These are phyloP conservation scores for Fonsecaea nubica DNA, from an alignment of 2,329 filamentous ascomycete species.

Conservation along the genomic window DNA sequence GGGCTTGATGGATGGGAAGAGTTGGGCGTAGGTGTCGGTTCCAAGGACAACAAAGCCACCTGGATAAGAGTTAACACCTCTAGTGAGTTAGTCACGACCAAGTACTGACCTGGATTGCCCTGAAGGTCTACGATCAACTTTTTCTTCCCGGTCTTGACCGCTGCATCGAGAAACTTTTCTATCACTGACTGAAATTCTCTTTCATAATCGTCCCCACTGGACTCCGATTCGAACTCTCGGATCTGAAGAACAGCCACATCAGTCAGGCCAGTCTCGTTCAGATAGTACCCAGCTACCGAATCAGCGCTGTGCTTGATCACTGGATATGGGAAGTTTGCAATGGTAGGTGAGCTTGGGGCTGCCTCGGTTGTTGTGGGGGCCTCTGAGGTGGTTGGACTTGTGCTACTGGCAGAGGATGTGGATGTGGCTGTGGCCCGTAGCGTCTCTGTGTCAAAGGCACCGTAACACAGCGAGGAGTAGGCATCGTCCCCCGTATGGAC, in stretches of 20 bases:
- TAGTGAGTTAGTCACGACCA: neutral
- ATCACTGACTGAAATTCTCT: conserved; percentile 34
- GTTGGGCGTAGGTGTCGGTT: conserved; percentile 60
- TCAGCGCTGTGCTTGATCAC: conserved; percentile 46
- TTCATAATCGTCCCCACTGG: conserved; percentile 28
- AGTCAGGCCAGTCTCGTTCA: conserved; percentile 49
- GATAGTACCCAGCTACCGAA: conserved; percentile 55
- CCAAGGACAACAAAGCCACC: conserved; percentile 59
- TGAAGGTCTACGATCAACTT: conserved; percentile 70
- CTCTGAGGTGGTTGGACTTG: conserved; percentile 9
- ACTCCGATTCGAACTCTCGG: conserved; percentile 46
- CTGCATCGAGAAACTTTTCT: conserved; percentile 54
- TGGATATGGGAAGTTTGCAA: conserved; percentile 48
- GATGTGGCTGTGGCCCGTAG: conserved; percentile 7
- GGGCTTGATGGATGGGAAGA: conserved; percentile 57
- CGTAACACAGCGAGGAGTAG: conserved; percentile 25
- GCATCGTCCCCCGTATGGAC: conserved; percentile 43
- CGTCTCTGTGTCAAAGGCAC: neutral
- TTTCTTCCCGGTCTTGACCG: conserved; percentile 58
- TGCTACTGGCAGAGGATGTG: conserved; percentile 13
- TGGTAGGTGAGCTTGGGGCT: conserved; percentile 23
- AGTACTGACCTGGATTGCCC: conserved; percentile 58
- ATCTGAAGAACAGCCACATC: conserved; percentile 58
- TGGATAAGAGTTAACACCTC: conserved; percentile 43
- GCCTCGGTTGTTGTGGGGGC: conserved; percentile 14